A percentile compares a stretch with the other conserved stretches of the same genome.
These are phyloP conservation scores for Spongispora temasekensis DNA, from an alignment of 1,284 basidiomycete genomes.

Conservation along the genomic window DNA sequence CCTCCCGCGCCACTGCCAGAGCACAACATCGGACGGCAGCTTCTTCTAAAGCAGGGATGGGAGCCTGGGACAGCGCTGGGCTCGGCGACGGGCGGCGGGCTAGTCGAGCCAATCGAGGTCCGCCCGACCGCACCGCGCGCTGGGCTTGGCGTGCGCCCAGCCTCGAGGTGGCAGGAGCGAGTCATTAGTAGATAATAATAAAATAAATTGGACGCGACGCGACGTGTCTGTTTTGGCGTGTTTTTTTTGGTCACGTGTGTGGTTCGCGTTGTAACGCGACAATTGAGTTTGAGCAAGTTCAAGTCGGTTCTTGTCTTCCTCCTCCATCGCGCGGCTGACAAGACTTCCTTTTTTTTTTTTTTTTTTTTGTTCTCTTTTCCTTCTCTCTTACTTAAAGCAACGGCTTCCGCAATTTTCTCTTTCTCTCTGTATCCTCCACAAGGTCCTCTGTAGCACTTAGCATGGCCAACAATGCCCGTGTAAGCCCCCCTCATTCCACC, in stretches of 20 bases:
- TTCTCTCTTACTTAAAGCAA: too few relatives aligned
- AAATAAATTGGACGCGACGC: constrained; percentile 22
- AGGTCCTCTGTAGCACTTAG: constrained; percentile 36
- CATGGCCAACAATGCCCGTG: constrained; percentile 62
- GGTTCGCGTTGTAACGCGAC: constrained; percentile 40
- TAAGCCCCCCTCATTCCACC: constrained; percentile 34
- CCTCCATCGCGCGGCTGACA: constrained; percentile 18
- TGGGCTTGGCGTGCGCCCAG: constrained; percentile 51
- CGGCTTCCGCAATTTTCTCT: too few relatives aligned
- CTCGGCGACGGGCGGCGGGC: constrained; percentile 31
- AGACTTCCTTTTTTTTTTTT: too few relatives aligned
- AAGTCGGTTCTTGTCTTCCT: constrained; percentile 19
- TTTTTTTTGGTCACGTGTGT: constrained; percentile 34
- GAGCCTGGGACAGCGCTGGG: constrained; percentile 64
- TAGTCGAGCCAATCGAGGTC: constrained; percentile 58
- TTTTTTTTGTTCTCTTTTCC: constrained; percentile 23
- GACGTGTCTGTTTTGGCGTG: constrained; percentile 38
- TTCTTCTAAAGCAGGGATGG: constrained; percentile 76
- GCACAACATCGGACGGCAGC: constrained; percentile 65
- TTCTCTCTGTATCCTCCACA: constrained; percentile 19
- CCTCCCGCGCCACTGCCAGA: constrained; percentile 45
- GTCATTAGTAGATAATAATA: constrained; percentile 8
- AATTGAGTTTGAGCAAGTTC: constrained; percentile 8
- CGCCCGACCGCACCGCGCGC: constrained; percentile 44
- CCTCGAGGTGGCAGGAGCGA: too few relatives aligned